Base-by-base conservation (phyloP, 1,139 yeast species). In the Magnusiomyces ingens region DNA sequence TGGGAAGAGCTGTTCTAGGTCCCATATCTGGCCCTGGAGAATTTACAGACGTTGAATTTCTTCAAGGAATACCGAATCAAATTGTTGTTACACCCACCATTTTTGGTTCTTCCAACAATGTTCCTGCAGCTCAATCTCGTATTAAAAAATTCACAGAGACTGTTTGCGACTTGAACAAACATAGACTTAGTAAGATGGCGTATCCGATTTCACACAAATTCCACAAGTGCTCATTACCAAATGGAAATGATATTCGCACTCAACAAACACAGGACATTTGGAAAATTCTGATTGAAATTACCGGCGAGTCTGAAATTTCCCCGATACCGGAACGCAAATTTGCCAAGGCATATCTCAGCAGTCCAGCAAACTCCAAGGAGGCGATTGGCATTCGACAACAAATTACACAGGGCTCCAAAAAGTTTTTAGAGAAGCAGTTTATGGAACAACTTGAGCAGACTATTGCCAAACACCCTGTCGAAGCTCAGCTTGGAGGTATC, bases 381-480 rank as follows among this genome's bases (percentile, higher is more conserved):
- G 64, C 73, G 0, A 62, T 71, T 21, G 57, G 65, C 19, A 69
- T 83, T 58, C 75, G 80, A 56, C 75, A 75, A 54, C 71, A 73
- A 55, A 76, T 87, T 45, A 78, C 82, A 6, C 65, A 69, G 12
- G 84, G 80, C 55, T 80, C 94, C 26, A 80, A 78, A 61, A 60
- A 67, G 8, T 84, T 79, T 62, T 74, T 93, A 60, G 95, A 93
- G 66, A 67, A 71, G 12, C 97, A 93, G 68, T 91, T 89, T 67
- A 80, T 79, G 64, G 84, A 79, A 49, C 82, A 84, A 65, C 78
- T 90, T 59, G 91, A 87, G 62, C 81, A 79, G 47, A 77, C 88
- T 50, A 89, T 88, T 65, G 76, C 79, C 42, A 83, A 82, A 58
- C 73, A 80, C 59, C 78, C 80, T 35, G 80, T 77, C 50, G 80